Conservation (phyloP, 257 asterid genomes). For the Plantago major region DNA sequence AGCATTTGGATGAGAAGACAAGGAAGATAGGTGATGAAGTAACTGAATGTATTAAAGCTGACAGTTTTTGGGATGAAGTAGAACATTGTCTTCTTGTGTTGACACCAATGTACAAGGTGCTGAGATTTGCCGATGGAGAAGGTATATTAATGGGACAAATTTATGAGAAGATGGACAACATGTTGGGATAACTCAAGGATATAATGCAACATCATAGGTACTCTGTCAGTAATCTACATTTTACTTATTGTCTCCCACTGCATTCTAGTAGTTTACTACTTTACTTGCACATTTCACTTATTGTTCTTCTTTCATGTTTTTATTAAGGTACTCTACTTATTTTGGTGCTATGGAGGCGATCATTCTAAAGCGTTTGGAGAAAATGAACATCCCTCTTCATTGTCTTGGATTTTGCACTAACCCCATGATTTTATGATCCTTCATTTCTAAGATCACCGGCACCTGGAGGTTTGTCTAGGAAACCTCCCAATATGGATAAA, state of each 20-base stretch:
- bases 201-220: no score
- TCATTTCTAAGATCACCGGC: background rate
- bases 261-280: no score
- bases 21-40: background rate
- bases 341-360: background rate
- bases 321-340: background rate
- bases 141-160: conserved; percentile 10
- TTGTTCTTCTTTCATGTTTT: no score
- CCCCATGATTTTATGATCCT: conserved; percentile 10
- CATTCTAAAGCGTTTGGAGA: background rate
- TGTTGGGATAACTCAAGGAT: background rate
- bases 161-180: conserved; percentile 1
- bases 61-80: no score
- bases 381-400: conserved; percentile 11
- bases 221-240: no score
- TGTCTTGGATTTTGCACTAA: conserved; percentile 17
- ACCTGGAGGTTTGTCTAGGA: conserved; percentile 1
- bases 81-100: background rate
- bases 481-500: conserved; percentile 9
- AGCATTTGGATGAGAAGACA: background rate
- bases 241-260: no score
- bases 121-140: conserved; percentile 3
- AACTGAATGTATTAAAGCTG: background rate
- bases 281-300: background rate
- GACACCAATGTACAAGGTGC: conserved; percentile 1